Evolutionary conservation across 2,329 filamentous ascomycete species (phyloP), one percentile per base, ranked within the genome.

Genomic region (Fusarium secorum): DNA sequence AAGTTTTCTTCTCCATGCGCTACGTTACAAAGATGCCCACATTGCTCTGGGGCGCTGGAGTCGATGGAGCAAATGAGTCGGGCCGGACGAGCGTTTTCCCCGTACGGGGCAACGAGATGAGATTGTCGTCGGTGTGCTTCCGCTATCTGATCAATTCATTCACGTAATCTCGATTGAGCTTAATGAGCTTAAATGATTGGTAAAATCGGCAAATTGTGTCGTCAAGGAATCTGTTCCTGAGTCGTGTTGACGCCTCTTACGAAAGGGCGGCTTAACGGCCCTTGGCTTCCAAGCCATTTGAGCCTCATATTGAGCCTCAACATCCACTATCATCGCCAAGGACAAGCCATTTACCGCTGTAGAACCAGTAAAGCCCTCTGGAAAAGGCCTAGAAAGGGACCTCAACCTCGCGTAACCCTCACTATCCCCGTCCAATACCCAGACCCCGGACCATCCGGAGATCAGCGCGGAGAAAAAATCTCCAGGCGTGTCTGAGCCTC

Each of bases 51-150:
- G 57, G 46, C 60, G 28, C 38, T 53, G 45, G 32, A 62, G 36
- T 41, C 38, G 18, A 65, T 59, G 63, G 60, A 49, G 60, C 63
- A 58, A 24, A 46, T 65, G 63, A 65, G 14, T 65, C 63, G 63
- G 63, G 51, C 63, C 63, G 63, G 63, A 59, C 60, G 60, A 65
- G 63, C 44, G 60, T 65, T 65, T 65, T 65, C 63, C 63, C 63
- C 60, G 33, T 59, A 65, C 39, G 62, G 51, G 51, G 51, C 38
- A 51, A 13, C n/a, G 28, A 57, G 22, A 26, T 59, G 45, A 49
- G 28, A 65, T 59, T 30, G 38, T 64, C 36, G 28, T 36, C 26
- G 26, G 39, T 36, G 20, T 55, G n/a, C 30, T 45, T 53, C 26
- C 22, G 26, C 46, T 52, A 39, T 61, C 38, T 51, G 32, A 52